Evolutionary conservation across 495 filamentous ascomycete species (phyloP), one percentile per base, ranked within the genome.

Genomic region (Bacidia gigantensis): DNA sequence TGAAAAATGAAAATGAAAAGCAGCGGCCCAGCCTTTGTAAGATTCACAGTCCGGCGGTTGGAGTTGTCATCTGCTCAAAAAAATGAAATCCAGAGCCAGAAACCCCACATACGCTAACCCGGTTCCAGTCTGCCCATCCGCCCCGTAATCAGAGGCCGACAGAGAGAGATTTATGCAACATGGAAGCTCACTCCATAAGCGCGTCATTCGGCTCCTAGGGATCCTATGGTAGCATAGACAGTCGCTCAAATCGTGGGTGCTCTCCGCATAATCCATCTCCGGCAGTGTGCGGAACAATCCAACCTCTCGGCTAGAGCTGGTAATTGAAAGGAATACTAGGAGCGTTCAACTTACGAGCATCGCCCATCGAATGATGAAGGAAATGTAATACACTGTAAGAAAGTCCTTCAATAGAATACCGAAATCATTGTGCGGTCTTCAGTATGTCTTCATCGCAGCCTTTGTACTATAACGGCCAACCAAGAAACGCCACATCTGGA

Each of bases 391-490:
- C 29, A 7, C 14, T 14, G 14, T 35, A 14, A 7, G 29, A 35
- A 35, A 5, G 29, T 35, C 14, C 14, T 14, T 35, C 14, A 5
- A 5, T 7, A 14, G 29, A 5, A 35, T 35, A 35, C 14, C 14
- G 5, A 7, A 35, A 35, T 5, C 7, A 35, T 35, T 14, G 5
- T 35, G 14, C 29, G 7, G 14, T 35, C 14, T 35, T 44, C 41
- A 22, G 9, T 44, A 62, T 51, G 60, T 68, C 35, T 60, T 62
- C 69, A 56, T 67, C 73, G 22, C 79, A 73, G 56, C 73, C 78
- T 58, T 75, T 84, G 56, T 87, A 81, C 68, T 86, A 81, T 65
- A 72, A 79, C 56, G 85, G 85, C 59, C 72, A 75, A 56, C 60
- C 66, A 26, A 81, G 81, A 52, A 58, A 69, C 43, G 70, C 79